Base-by-base conservation (phyloP, 2,329 filamentous ascomycete genomes). In the Coniochaeta prunicola region DNA sequence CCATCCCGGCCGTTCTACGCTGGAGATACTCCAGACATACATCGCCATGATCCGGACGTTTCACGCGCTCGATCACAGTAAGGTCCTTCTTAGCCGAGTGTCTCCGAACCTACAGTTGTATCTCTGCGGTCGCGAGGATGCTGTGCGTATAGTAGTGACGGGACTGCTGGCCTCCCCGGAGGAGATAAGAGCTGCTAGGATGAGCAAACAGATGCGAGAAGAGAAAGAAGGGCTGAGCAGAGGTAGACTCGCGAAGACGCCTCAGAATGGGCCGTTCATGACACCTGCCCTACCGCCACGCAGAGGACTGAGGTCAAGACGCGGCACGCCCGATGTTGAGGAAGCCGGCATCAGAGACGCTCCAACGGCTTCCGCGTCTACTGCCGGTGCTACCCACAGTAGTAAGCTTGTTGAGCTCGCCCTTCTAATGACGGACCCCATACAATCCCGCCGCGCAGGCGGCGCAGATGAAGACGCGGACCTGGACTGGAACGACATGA, bases 401-500 rank as follows among this genome's bases (percentile, higher is more conserved):
- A 79, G 69, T 63, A 87, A 75, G 68, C 81, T 90, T 4, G 77
- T 83, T 28, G 88, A 91, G 69, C 78, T 92, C 12, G 88, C 88
- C 1, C 75, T 79, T 15, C 77, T 91, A 42, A 81, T 92, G 55
- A 81, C 83, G 38, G 83, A 87, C 61, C 80, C 84, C 0, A 75
- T 82, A 10, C 80, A 85, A 61, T 77, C 80, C 59, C 75, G 79
- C 15, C 76, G 78, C 21, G 9, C 74, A 74, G 31, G 21, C 15
- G 36, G 54, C 38, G 79, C 80, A 21, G 74, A 77, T 9, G 82
- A 86, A 28, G 84, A 86, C 62, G 86, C 88, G 59, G 90, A 91
- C 57, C 79, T 94, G 17, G 90, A 96, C 71, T 97, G 90, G 88
- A 83, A 91, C 68, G 92, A 99, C 71, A 90, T 96, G 87, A 84